Conservation (phyloP, 192 early-diverging fungal genomes). For the Chytriomyces confervae region DNA sequence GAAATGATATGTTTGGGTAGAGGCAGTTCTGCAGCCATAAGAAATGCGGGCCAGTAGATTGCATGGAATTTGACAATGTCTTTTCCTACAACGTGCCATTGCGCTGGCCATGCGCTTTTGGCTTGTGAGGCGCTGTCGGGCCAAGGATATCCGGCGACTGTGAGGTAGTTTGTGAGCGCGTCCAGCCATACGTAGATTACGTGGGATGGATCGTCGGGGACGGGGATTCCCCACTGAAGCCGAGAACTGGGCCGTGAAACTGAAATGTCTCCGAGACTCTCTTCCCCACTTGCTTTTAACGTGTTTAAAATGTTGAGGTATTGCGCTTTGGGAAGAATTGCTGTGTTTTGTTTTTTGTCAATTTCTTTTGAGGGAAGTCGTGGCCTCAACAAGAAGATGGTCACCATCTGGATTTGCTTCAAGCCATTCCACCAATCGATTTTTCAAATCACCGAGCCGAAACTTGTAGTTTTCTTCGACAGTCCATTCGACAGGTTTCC, state of each 20-base stretch:
- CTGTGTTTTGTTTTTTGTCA: constrained; percentile 30
- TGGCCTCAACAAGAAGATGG: neutral
- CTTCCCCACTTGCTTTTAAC: constrained; percentile 28
- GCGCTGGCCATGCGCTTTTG: constrained; percentile 68
- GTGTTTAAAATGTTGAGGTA: constrained; percentile 36
- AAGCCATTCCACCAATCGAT: constrained; percentile 72
- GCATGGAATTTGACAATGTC: constrained; percentile 98
- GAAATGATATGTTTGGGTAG: constrained; percentile 82
- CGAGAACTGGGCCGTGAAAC: constrained; percentile 81
- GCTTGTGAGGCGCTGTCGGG: constrained; percentile 18
- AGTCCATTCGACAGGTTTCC: constrained; percentile 86
- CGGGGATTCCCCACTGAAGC: constrained; percentile 88
- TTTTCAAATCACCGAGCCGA: constrained; percentile 67
- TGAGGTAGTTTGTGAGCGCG: constrained; percentile 91
- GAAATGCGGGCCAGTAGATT: constrained; percentile 96
- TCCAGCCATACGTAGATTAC: constrained; percentile 98
- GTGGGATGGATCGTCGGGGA: constrained; percentile 85
- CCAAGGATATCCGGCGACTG: constrained; percentile 87
- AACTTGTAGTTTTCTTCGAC: constrained; percentile 96
- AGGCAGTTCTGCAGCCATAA: constrained; percentile 84
- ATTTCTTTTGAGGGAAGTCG: neutral
- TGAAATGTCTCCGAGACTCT: constrained; percentile 74
- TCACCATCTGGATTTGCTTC: constrained; percentile 65
- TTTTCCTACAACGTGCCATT: constrained; percentile 90
- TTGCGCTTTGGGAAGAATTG: constrained; percentile 68